Base-by-base conservation (phyloP, 163 green algal species). In the Coccomyxa subellipsoidea region DNA sequence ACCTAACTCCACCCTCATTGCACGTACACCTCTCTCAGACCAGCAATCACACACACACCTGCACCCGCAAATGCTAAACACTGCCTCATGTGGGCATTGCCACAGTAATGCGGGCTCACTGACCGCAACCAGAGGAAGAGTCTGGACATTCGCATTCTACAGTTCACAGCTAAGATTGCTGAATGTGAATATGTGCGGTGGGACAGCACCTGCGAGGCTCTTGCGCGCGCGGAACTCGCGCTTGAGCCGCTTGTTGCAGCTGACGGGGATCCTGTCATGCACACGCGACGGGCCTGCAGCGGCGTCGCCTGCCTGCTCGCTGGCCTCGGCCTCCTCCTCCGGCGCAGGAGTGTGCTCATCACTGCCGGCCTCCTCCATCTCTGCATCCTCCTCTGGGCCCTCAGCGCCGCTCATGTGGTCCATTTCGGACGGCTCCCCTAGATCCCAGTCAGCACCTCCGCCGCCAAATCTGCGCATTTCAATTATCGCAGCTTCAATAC, bases 181-280 rank as follows among this genome's bases (percentile, higher is more conserved):
- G n/a, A n/a, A n/a, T n/a, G n/a, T n/a, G n/a, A n/a, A n/a, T n/a
- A n/a, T 10, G 23, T 5, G 6, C 40, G 1, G 37, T 36, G 35
- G 32, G 31, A 9, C 8, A 18, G 70, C 32, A 77, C 70, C 70
- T 2, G 70, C 34, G 10, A 77, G 70, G 70, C 70, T 77, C 32
- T 77, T 77, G 70, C 70, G 70, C 25, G 32, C 18, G 27, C 23
- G 70, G 21, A 38, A 40, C 27, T 40, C 70, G 32, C 70, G 70
- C 70, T 39, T 38, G 32, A 77, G 70, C 31, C 70, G 70, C 70
- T 77, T 73, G 66, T 73, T 73, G 66, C 66, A 36, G 66, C 66
- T 73, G 15, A 59, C 47, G 47, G 47, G 47, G 4, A 18, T 12
- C 47, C 23, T 12, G 15, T 18, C 15, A 12, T 18, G 47, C 47